phyloP scores from a whole-genome alignment of 306 rosid species.

The Corylus avellana region DNA sequence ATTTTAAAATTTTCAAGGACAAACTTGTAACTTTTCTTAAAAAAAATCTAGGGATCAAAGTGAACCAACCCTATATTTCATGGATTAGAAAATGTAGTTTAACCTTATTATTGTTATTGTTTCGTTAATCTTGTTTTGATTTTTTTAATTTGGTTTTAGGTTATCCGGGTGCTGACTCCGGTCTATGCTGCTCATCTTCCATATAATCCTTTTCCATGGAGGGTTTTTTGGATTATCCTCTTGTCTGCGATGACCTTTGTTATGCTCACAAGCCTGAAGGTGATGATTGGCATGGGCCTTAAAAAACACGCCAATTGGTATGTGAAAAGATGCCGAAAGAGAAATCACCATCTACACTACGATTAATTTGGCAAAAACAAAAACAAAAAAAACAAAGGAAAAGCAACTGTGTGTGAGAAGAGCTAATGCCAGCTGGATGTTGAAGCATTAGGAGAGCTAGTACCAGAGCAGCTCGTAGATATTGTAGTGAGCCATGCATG shows the following conservation, averaged over 20 bases:
- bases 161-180: constrained; percentile 91
- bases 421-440: constrained; percentile 7
- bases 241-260: constrained; percentile 65
- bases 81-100: not conserved
- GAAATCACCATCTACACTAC: constrained; percentile 76
- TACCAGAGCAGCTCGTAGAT: constrained; percentile 13
- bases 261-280: constrained; percentile 94
- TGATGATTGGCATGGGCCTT: constrained; percentile 77
- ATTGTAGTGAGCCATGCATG: too few relatives aligned
- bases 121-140: not conserved
- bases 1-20: not conserved
- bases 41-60: not conserved
- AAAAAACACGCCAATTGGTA: constrained; percentile 86
- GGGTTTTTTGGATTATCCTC: constrained; percentile 59
- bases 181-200: constrained; percentile 85
- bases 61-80: not conserved
- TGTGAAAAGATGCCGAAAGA: constrained; percentile 70
- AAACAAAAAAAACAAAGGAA: constrained; percentile 4
- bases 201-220: constrained; percentile 71
- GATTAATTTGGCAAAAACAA: constrained; percentile 40
- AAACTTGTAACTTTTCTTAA: not conserved
- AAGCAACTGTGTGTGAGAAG: not conserved
- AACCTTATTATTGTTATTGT: not conserved
- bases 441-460: not conserved
- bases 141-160: constrained; percentile 46